These are phyloP conservation scores for Fusarium pilosicola DNA, from an alignment of 2,329 filamentous ascomycete species.

Conservation along the genomic window DNA sequence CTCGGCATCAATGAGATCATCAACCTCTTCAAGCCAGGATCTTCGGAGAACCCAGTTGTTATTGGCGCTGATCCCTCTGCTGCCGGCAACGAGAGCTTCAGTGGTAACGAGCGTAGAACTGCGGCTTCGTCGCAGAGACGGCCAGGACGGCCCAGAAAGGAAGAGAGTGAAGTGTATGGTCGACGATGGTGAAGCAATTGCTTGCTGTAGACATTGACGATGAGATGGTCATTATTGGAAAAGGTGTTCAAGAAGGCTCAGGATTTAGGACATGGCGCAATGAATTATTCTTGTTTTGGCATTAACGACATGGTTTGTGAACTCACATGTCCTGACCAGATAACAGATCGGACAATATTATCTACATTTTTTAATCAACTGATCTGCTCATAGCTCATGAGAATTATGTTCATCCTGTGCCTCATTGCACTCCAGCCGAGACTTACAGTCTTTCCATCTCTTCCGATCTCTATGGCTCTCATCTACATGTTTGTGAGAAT, in stretches of 20 bases:
- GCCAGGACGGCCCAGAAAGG: slow-evolving; percentile 34
- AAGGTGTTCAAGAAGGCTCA: slow-evolving; percentile 7
- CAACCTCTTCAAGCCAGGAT: slow-evolving; percentile 81
- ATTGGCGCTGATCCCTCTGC: slow-evolving; percentile 33
- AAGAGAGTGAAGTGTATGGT: slow-evolving; percentile 35
- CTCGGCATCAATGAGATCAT: slow-evolving; percentile 94
- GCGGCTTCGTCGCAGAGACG: slow-evolving; percentile 41
- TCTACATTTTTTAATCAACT: neutral
- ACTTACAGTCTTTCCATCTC: neutral
- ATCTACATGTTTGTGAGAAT: slow-evolving; percentile 56
- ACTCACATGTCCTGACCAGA: neutral
- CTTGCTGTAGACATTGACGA: neutral
- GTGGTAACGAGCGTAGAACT: slow-evolving; percentile 37
- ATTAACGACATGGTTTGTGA: neutral
- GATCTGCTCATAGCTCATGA: slow-evolving; percentile 9
- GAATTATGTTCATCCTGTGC: neutral
- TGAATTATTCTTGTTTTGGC: neutral
- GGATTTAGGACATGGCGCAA: slow-evolving; percentile 9
- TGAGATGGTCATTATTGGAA: neutral
- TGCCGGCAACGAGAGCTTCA: slow-evolving; percentile 22
- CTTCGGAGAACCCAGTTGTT: slow-evolving; percentile 31
- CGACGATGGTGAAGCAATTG: slow-evolving; percentile 28
- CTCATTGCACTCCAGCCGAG: neutral
- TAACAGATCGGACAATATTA: neutral
- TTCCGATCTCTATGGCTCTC: neutral